Percentiles rank a stretch among this genome's conserved stretches.
Evolutionary conservation across 1,139 yeast species (phyloP).

Genomic region (Saccharomyces hybrid): DNA sequence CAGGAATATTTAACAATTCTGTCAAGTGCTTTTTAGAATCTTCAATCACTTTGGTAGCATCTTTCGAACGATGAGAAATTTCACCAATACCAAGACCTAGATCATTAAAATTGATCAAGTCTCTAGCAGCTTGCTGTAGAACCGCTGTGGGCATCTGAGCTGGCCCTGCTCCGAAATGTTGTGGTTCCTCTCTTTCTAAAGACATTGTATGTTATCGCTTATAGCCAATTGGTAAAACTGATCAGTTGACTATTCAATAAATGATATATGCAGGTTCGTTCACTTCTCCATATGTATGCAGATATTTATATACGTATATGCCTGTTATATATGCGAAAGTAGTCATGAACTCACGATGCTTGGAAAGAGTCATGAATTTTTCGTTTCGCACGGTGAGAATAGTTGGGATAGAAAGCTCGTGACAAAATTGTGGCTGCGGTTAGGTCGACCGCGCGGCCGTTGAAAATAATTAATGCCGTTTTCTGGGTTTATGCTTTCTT

Average conservation of each 20-base stretch:
- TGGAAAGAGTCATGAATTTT: neutral
- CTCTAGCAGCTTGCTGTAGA: slow-evolving; percentile 79
- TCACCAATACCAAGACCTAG: slow-evolving; percentile 87
- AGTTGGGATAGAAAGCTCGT: neutral
- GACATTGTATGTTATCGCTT: slow-evolving; percentile 16
- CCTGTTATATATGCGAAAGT: neutral
- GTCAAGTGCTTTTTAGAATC: slow-evolving; percentile 62
- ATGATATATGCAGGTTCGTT: too few relatives aligned
- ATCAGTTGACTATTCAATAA: neutral
- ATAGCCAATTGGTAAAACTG: neutral
- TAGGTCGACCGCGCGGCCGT: neutral
- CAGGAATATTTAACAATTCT: slow-evolving; percentile 68
- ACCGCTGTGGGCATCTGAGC: slow-evolving; percentile 82
- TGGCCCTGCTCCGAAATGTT: slow-evolving; percentile 96
- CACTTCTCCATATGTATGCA: neutral
- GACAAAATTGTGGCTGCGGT: neutral
- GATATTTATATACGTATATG: neutral
- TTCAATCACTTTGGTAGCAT: slow-evolving; percentile 71
- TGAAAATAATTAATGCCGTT: neutral
- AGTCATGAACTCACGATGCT: neutral
- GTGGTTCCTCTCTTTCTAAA: slow-evolving; percentile 62
- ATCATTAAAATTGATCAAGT: slow-evolving; percentile 60
- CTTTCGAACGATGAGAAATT: slow-evolving; percentile 86
- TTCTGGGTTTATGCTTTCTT: neutral
- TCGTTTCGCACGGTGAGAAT: neutral